Base-by-base conservation (phyloP, 148 eudicot genomes). In the Heliosperma pusillum region DNA sequence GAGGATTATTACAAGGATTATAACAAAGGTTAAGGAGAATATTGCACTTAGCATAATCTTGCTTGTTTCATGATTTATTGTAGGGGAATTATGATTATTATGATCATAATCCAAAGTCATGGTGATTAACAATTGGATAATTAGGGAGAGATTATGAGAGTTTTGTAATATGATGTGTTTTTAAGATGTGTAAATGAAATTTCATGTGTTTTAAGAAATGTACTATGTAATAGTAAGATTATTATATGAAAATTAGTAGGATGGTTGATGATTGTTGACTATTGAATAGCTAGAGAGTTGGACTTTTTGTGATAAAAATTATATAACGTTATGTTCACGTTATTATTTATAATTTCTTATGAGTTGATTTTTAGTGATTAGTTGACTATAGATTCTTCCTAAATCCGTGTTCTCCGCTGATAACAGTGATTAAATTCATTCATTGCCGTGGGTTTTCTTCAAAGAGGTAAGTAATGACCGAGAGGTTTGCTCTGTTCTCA, bases 41-140 rank as follows among this genome's bases (percentile, higher is more conserved):
- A 79, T 70, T 1, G 86, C 79, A 2, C 76, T 74, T 17, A 86
- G 10, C 84, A 86, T 80, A 64, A 81, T 79, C 69, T 71, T 83
- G 70, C 64, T 71, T 11, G 40, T 64, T 58, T 81, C 74, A 44
- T 72, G 47, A 44, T 52, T 57, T 17, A 10, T 44, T 3, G 10
- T 58, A 57, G 50, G 26, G 24, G 69, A 21, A 29, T 30, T 22
- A 10, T 40, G 30, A 17, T 45, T 24, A 3, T 27, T 53, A 10
- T 27, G 10, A 13, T 64, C 19, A 65, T 59, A 0, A 0, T 52
- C 55, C 2, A 45, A 26, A 30, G 36, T 27, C 75, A 71, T 78
- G 40, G 27, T 30, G 17, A 29, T 10, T 53, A 6, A 15, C 1
- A 12, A 10, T 4, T 22, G 0, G 11, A 24, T 50, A 27, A 27